A percentile compares a stretch with the other conserved stretches of the same genome.
Conservation (phyloP, 2,329 filamentous ascomycete genomes). For the Periconia sp. region DNA sequence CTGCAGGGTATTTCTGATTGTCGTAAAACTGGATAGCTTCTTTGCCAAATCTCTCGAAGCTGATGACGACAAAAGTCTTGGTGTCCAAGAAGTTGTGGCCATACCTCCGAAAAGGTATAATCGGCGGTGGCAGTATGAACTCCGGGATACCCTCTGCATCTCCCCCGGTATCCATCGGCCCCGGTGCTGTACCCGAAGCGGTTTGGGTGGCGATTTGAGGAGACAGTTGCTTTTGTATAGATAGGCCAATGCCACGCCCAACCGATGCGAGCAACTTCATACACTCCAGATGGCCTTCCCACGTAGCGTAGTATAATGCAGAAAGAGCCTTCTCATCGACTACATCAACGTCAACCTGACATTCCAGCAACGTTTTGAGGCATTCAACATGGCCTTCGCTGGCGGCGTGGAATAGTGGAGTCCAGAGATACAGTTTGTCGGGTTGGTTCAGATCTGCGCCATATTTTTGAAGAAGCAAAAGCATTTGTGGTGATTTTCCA, state of each 20-base stretch:
- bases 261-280: conserved; percentile 79
- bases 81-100: conserved; percentile 98
- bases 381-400: conserved; percentile 94
- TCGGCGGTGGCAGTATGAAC: conserved; percentile 89
- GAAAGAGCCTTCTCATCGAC: conserved; percentile 90
- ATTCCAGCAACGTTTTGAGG: conserved; percentile 76
- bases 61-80: conserved; percentile 93
- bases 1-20: conserved; percentile 92
- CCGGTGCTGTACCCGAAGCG: conserved; percentile 40
- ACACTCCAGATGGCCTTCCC: conserved; percentile 94
- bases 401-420: conserved; percentile 90
- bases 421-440: conserved; percentile 97
- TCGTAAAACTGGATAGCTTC: conserved; percentile 94
- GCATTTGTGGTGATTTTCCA: conserved; percentile 75
- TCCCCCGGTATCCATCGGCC: conserved; percentile 60
- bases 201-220: conserved; percentile 46
- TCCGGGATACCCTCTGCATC: conserved; percentile 89
- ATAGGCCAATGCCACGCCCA: conserved; percentile 36
- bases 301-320: conserved; percentile 97
- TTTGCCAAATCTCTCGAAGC: conserved; percentile 73
- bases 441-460: conserved; percentile 89
- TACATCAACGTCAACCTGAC: conserved; percentile 75
- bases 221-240: conserved; percentile 36
- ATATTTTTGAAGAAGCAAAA: conserved; percentile 79
- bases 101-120: conserved; percentile 91